These are phyloP conservation scores for Exophiala spinifera DNA, from an alignment of 2,329 filamentous ascomycete species.

Conservation along the genomic window DNA sequence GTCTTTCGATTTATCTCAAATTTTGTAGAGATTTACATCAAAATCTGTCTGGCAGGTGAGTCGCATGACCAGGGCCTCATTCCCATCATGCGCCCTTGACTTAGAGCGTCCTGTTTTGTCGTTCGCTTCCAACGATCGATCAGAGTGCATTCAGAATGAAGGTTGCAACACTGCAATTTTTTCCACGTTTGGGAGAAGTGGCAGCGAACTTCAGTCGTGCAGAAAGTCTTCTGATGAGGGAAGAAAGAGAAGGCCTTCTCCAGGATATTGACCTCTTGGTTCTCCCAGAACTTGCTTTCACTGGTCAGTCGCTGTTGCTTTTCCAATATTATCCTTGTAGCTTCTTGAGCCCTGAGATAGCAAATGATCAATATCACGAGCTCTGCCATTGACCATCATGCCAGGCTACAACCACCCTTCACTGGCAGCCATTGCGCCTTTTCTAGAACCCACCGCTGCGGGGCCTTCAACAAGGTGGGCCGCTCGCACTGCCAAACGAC, in stretches of 20 bases:
- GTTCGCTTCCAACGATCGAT: background rate
- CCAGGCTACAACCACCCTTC: constrained; percentile 63
- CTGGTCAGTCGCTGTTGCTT: constrained; percentile 42
- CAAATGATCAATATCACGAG: background rate
- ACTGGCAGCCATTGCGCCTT: constrained; percentile 55
- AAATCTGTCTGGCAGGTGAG: background rate
- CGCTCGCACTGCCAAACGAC: constrained; percentile 50
- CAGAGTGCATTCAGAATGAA: constrained; percentile 35
- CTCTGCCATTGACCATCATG: constrained; percentile 8
- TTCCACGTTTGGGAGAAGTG: constrained; percentile 43
- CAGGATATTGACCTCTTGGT: constrained; percentile 55
- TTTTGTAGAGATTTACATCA: no score
- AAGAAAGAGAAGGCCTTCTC: constrained; percentile 30
- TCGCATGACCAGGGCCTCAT: background rate
- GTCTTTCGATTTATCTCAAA: no score
- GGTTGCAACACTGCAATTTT: constrained; percentile 49
- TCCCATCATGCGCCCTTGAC: background rate
- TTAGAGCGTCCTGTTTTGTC: background rate
- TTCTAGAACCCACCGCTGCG: constrained; percentile 55
- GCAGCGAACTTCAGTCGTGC: constrained; percentile 45
- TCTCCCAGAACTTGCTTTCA: constrained; percentile 61
- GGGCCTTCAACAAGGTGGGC: constrained; percentile 60
- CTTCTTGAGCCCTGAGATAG: background rate
- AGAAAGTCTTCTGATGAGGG: constrained; percentile 41
- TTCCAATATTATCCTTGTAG: background rate